These are phyloP conservation scores for Rhizomucor pusillus DNA, from an alignment of 371 early-diverging fungal genomes.

Conservation along the genomic window DNA sequence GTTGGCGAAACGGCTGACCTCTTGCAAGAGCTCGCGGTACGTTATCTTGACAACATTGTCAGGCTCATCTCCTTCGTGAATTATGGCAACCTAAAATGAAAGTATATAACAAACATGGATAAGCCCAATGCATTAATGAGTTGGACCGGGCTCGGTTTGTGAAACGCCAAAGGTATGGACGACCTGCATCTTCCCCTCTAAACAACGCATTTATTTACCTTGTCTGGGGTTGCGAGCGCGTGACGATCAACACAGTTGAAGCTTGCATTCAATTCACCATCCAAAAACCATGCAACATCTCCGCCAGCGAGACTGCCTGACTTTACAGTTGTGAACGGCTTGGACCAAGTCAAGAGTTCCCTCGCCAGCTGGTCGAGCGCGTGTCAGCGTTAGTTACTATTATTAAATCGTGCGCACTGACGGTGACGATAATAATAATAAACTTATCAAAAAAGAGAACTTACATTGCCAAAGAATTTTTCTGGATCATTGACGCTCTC, in stretches of 20 bases:
- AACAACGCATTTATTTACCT: too few species aligned
- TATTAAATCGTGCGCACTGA: too few species aligned
- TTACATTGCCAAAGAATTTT: constrained; percentile 22
- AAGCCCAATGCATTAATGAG: too few species aligned
- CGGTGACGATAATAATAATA: too few species aligned
- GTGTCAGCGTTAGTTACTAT: constrained; percentile 67
- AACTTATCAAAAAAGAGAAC: background rate
- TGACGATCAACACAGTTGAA: constrained; percentile 98
- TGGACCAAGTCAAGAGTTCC: constrained; percentile 74
- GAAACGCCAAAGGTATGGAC: too few species aligned
- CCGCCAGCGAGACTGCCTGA: constrained; percentile 68
- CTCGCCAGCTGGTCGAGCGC: too few species aligned
- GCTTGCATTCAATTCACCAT: constrained; percentile 91
- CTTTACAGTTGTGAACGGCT: constrained; percentile 69
- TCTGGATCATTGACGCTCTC: constrained; percentile 76
- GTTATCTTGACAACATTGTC: constrained; percentile 70
- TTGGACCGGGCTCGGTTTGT: too few species aligned
- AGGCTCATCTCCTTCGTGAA: constrained; percentile 92
- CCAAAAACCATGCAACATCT: constrained; percentile 91
- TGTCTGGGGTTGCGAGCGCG: constrained; percentile 66
- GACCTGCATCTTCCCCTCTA: too few species aligned
- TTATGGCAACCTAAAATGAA: constrained; percentile 81
- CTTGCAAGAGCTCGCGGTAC: constrained; percentile 79
- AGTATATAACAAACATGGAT: too few species aligned
- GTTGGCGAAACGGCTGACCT: constrained; percentile 85